Percentiles rank a stretch among this genome's conserved stretches.
These are phyloP conservation scores for Wakefieldia striispora DNA, from an alignment of 768 basidiomycete species.

Conservation along the genomic window DNA sequence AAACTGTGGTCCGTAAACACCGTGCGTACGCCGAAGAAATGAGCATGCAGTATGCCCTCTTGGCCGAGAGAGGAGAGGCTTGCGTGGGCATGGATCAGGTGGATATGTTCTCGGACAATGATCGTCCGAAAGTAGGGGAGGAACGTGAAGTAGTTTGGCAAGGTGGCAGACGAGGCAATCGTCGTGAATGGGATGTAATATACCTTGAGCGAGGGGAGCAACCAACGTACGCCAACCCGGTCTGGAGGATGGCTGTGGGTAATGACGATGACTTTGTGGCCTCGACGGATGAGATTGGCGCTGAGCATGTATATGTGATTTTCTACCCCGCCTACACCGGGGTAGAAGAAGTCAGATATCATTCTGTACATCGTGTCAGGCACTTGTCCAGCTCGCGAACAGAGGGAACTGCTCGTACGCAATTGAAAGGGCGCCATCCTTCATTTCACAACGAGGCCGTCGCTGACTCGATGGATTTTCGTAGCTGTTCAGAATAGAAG, in stretches of 20 bases:
- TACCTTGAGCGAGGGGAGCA: constrained; percentile 84
- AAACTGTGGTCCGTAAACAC: constrained; percentile 97
- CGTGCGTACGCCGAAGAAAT: constrained; percentile 81
- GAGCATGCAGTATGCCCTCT: constrained; percentile 88
- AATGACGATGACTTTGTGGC: constrained; percentile 93
- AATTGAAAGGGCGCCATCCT: constrained; percentile 28
- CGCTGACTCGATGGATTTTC: not conserved
- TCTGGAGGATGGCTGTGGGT: constrained; percentile 89
- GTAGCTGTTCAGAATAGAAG: not conserved
- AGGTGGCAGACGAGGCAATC: constrained; percentile 87
- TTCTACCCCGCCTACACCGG: constrained; percentile 92
- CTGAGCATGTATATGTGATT: constrained; percentile 94
- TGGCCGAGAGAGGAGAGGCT: constrained; percentile 87
- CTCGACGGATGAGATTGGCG: constrained; percentile 73
- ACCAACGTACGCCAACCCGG: constrained; percentile 87
- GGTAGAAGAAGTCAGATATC: constrained; percentile 97
- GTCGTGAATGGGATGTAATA: constrained; percentile 91
- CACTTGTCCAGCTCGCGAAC: not conserved
- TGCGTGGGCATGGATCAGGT: constrained; percentile 90
- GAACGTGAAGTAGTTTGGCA: constrained; percentile 92
- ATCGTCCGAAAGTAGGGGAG: constrained; percentile 91
- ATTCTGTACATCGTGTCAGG: constrained; percentile 50
- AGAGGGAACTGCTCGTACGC: constrained; percentile 21
- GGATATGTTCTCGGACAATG: constrained; percentile 79
- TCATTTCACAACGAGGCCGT: constrained; percentile 14